Conservation (phyloP, 495 filamentous ascomycete species). For the Aspergillus campestris region DNA sequence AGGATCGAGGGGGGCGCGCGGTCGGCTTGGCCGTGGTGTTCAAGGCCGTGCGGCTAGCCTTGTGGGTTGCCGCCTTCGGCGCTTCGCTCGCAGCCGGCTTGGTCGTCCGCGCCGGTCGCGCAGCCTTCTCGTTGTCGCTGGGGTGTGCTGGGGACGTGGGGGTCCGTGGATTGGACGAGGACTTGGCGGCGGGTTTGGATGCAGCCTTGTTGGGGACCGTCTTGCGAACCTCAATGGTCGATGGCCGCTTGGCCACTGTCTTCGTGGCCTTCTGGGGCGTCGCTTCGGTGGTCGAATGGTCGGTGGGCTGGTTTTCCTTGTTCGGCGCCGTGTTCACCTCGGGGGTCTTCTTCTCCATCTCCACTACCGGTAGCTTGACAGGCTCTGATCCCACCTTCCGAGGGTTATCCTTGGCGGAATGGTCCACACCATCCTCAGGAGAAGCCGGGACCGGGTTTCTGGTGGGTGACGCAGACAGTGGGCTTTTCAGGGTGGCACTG, state of each 20-base stretch:
- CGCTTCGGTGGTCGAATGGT: constrained; percentile 3
- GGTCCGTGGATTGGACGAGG: constrained; percentile 14
- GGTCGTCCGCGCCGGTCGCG: constrained; percentile 11
- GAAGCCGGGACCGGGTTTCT: constrained; percentile 2
- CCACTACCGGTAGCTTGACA: constrained; percentile 1
- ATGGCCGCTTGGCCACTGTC: constrained; percentile 31
- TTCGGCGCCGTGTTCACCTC: constrained; percentile 4
- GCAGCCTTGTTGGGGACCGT: constrained; percentile 20
- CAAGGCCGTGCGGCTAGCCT: constrained; percentile 26
- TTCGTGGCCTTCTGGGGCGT: constrained; percentile 23
- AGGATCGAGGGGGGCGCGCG: constrained; percentile 22
- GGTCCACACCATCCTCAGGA: too few relatives aligned
- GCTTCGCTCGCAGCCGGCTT: constrained; percentile 23
- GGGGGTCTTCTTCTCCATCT: constrained; percentile 4
- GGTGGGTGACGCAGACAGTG: constrained; percentile 20
- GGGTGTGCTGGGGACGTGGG: constrained; percentile 13
- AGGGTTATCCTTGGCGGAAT: too few relatives aligned
- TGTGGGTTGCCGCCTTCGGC: constrained; percentile 19
- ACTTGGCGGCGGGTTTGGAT: constrained; percentile 16
- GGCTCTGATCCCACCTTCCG: too few relatives aligned
- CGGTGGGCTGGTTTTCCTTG: constrained; percentile 11
- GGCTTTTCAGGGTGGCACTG: constrained; percentile 19
- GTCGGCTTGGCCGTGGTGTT: constrained; percentile 20
- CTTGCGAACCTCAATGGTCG: constrained; percentile 33
- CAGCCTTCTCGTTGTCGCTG: constrained; percentile 4